Evolutionary conservation across 768 basidiomycete species (phyloP).

Genomic region (Phlebiopsis flavidoalba): DNA sequence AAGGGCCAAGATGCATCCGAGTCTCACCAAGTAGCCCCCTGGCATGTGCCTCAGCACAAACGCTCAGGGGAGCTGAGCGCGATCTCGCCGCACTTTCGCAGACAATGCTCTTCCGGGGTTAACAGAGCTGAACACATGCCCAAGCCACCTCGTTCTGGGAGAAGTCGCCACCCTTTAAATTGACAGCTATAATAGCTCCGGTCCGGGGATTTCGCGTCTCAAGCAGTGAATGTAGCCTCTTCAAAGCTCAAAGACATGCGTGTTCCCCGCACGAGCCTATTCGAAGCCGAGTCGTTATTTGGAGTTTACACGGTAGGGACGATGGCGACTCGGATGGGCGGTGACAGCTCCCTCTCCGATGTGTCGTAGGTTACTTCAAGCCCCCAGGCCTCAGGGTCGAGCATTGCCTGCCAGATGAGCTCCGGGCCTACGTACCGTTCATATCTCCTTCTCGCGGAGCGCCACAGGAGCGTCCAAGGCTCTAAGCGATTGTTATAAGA

Average conservation of each 20-base stretch:
- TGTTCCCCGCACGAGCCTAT: background rate
- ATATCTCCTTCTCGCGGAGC: background rate
- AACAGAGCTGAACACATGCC: background rate
- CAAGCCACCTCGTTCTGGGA: background rate
- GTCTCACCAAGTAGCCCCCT: background rate
- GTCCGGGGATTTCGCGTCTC: background rate
- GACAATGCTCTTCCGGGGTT: background rate
- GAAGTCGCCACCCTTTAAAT: background rate
- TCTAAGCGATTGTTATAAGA: background rate
- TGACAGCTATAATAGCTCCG: background rate
- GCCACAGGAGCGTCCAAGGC: background rate
- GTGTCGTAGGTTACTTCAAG: background rate
- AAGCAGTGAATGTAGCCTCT: background rate
- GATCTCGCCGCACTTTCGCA: background rate
- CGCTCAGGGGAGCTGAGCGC: background rate
- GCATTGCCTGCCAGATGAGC: background rate
- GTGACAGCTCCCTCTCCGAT: background rate
- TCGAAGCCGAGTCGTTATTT: background rate
- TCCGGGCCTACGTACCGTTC: too few relatives aligned
- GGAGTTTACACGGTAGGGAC: background rate
- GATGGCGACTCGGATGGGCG: background rate
- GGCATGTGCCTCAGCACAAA: background rate
- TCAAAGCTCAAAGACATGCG: too few relatives aligned
- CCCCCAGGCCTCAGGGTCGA: background rate
- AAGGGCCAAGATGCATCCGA: background rate